These are phyloP conservation scores for Fusarium guadeloupense DNA, from an alignment of 2,329 filamentous ascomycete genomes.

Conservation along the genomic window DNA sequence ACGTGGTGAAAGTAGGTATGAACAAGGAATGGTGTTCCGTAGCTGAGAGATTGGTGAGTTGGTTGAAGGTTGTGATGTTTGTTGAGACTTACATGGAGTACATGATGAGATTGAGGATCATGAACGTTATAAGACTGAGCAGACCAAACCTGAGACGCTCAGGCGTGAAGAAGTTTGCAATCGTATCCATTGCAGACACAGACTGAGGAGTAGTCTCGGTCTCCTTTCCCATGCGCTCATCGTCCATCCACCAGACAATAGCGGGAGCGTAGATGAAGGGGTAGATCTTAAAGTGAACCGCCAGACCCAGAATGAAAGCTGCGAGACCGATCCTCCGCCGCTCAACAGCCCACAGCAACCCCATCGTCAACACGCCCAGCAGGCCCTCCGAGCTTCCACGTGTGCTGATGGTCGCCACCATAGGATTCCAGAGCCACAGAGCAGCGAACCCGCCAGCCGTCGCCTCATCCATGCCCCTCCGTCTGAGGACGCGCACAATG, in stretches of 20 bases:
- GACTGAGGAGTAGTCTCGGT: constrained; percentile 2
- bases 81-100: constrained; percentile 68
- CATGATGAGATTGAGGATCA: constrained; percentile 79
- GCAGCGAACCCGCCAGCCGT: constrained; percentile 79
- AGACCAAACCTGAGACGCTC: constrained; percentile 67
- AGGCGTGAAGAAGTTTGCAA: constrained; percentile 59
- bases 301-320: constrained; percentile 79
- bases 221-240: constrained; percentile 52
- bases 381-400: constrained; percentile 93
- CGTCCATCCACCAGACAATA: constrained; percentile 83
- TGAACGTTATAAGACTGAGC: constrained; percentile 77
- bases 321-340: constrained; percentile 70
- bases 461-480: constrained; percentile 56
- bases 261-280: constrained; percentile 93
- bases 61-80: background rate
- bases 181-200: constrained; percentile 33
- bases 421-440: constrained; percentile 95
- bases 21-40: constrained; percentile 81
- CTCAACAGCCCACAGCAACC: constrained; percentile 83
- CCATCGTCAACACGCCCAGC: constrained; percentile 84
- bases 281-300: constrained; percentile 98
- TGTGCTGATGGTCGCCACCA: constrained; percentile 97
- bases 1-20: constrained; percentile 96
- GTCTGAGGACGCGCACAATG: constrained; percentile 58
- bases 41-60: constrained; percentile 57